Percentiles rank a stretch among this genome's conserved stretches.
Conservation (phyloP, 345 rosid species). For the Zanthoxylum bungeanum region DNA sequence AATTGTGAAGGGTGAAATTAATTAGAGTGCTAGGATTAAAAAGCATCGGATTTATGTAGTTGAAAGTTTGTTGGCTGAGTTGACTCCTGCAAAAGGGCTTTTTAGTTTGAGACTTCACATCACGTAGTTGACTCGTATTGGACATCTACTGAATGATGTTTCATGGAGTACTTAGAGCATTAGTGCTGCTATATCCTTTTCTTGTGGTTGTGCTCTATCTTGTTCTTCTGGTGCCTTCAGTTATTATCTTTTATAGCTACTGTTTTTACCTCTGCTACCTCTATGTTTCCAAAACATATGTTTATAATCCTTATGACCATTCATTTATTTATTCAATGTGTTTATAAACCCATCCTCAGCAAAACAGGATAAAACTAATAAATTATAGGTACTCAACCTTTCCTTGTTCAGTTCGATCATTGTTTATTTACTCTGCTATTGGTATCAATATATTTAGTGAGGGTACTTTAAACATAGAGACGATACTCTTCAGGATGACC, state of each 20-base stretch:
- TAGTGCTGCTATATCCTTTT: neutral
- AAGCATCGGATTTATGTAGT: neutral
- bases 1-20: neutral
- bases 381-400: neutral
- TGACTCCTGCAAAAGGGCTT: neutral
- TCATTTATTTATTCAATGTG: constrained; percentile 2
- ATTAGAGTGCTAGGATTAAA: neutral
- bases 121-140: neutral
- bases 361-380: neutral
- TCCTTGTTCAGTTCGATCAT: neutral
- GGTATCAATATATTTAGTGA: neutral
- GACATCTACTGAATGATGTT: neutral
- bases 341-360: neutral
- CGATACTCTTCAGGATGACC: neutral
- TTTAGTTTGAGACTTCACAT: neutral
- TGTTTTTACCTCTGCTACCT: constrained; percentile 1
- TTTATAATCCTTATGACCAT: no score
- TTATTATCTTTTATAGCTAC: neutral
- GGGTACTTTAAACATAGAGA: neutral
- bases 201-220: neutral
- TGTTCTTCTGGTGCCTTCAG: no score
- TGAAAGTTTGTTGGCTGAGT: neutral
- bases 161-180: constrained; percentile 1
- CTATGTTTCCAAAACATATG: neutral
- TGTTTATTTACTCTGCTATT: neutral